Base-by-base conservation (phyloP, 257 asterid genomes). In the Plectranthus barbatus region DNA sequence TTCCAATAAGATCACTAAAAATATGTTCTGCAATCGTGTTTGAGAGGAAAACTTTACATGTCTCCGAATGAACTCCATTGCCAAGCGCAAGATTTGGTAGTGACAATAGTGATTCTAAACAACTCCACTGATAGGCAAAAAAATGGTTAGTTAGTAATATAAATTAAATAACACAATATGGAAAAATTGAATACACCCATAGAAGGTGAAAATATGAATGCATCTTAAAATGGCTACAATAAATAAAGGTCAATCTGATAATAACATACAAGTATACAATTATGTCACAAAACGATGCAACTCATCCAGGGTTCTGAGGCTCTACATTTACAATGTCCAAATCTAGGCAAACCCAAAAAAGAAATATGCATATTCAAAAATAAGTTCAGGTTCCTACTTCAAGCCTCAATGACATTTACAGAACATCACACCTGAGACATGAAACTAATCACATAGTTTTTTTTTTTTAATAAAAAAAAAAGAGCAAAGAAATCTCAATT, bases 1-100 rank as follows among this genome's bases (percentile, higher is more conserved):
- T 84, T 67, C 76, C 90, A 66, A 86, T 83, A 60, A 91, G 89
- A 76, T 91, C 96, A 34, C 71, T 73, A 74, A 88, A 86, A 62
- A 83, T 76, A 74, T 66, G 69, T 56, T 61, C 67, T n/a, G 79
- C 71, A 60, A 71, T 62, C 56, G 73, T 40, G 12, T 83, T 77
- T 24, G 96, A 83, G 75, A 86, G 77, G 80, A 65, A 72, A 72
- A 20, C 44, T n/a, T 56, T 67, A 65, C 68, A 63, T 29, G 74
- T 70, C 66, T 41, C 64, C 72, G 12, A 9, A 56, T 66, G 74
- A 65, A 67, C 82, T 72, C 84, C 84, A 61, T 75, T 71, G 70
- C 51, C 19, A 53, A 56, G 78, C 33, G 83, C 84, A 77, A 58
- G 73, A 18, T 78, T 78, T 42, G 94, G 86, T 50, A 88, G 69